Conservation (phyloP, 1,139 yeast genomes). For the Debaryomyces sp. region DNA sequence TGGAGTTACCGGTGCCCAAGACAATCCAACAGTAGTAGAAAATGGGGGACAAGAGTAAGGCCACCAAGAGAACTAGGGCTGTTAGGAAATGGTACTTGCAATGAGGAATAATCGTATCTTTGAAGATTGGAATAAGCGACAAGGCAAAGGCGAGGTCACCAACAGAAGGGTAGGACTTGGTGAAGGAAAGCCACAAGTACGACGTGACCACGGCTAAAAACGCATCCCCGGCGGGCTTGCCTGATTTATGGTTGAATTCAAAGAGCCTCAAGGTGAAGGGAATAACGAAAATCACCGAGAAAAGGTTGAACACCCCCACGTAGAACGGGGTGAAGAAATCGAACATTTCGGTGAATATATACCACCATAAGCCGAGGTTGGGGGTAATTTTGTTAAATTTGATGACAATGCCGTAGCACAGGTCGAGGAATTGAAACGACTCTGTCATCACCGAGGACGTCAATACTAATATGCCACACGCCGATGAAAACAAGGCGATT, state of each 20-base stretch:
- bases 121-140: constrained; percentile 60
- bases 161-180: constrained; percentile 87
- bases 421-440: constrained; percentile 51
- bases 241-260: constrained; percentile 20
- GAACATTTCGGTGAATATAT: constrained; percentile 93
- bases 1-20: constrained; percentile 92
- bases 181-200: constrained; percentile 67
- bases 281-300: constrained; percentile 63
- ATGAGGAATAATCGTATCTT: constrained; percentile 40
- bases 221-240: constrained; percentile 46
- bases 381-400: constrained; percentile 73
- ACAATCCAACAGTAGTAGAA: constrained; percentile 95
- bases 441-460: constrained; percentile 36
- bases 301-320: constrained; percentile 80
- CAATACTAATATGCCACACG: constrained; percentile 37
- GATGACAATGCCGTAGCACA: constrained; percentile 67
- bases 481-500: constrained; percentile 25
- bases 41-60: constrained; percentile 68
- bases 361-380: constrained; percentile 98
- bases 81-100: constrained; percentile 37
- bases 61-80: constrained; percentile 41
- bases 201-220: constrained; percentile 67
- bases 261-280: constrained; percentile 76
- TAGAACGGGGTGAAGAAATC: constrained; percentile 86
- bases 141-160: constrained; percentile 78